Percentiles rank a stretch among this genome's conserved stretches.
These are phyloP conservation scores for Oryza meyeriana DNA, from an alignment of 176 grass and related monocot species.

Conservation along the genomic window DNA sequence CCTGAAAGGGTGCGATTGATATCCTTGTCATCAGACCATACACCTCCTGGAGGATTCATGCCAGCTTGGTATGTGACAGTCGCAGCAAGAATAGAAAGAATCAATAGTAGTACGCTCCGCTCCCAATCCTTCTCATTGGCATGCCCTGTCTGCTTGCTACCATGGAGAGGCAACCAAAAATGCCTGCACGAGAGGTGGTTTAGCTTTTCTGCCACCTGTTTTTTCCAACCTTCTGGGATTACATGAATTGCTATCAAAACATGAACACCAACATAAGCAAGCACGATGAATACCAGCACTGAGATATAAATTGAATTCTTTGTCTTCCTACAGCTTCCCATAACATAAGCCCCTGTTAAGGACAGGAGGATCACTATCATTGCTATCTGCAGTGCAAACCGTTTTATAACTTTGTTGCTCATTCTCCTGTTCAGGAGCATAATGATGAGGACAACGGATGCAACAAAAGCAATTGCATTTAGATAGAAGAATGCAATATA, in stretches of 20 bases:
- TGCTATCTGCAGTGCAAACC: constrained; percentile 15
- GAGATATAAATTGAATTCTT: background rate
- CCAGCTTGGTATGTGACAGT: constrained; percentile 46
- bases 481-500: constrained; percentile 49
- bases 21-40: constrained; percentile 41
- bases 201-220: too few relatives aligned
- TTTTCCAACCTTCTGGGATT: constrained; percentile 22
- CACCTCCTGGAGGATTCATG: constrained; percentile 44
- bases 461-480: constrained; percentile 39
- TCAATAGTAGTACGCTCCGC: too few relatives aligned
- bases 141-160: too few relatives aligned
- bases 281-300: background rate
- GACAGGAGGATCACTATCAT: constrained; percentile 49
- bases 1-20: background rate
- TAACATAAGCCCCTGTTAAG: constrained; percentile 28
- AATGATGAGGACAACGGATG: constrained; percentile 41
- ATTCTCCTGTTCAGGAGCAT: constrained; percentile 33
- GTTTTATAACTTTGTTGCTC: constrained; percentile 21
- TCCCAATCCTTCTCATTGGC: too few relatives aligned
- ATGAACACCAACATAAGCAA: constrained; percentile 35
- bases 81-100: too few relatives aligned
- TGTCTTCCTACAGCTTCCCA: constrained; percentile 27
- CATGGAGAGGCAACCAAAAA: too few relatives aligned
- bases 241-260: constrained; percentile 22
- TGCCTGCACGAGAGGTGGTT: too few relatives aligned